Evolutionary conservation across 495 filamentous ascomycete genomes (phyloP).

Genomic region (Aspergillus steynii): DNA sequence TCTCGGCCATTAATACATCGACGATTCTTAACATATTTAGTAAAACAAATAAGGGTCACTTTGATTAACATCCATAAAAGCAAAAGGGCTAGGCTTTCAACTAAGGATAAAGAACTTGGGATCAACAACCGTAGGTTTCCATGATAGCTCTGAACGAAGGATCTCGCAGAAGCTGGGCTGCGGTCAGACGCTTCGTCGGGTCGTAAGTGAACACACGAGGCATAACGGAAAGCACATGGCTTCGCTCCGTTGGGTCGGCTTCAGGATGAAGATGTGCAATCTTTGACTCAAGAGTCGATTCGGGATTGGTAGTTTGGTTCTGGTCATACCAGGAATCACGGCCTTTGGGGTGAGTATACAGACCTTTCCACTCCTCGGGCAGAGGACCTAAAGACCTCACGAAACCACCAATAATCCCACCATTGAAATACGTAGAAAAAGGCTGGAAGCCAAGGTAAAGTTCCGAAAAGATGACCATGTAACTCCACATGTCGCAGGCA

Average conservation of each 20-base stretch:
- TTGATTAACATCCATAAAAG: too few relatives aligned
- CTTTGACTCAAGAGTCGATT: slow-evolving; percentile 16
- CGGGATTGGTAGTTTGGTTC: slow-evolving; percentile 4
- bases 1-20: too few relatives aligned
- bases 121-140: slow-evolving; percentile 25
- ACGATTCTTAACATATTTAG: too few relatives aligned
- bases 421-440: slow-evolving; percentile 2
- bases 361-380: slow-evolving; percentile 19
- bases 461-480: slow-evolving; percentile 29
- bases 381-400: slow-evolving; percentile 20
- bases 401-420: slow-evolving; percentile 13
- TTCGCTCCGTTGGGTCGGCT: slow-evolving; percentile 21
- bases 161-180: slow-evolving; percentile 26
- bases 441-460: slow-evolving; percentile 24
- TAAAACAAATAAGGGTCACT: too few relatives aligned
- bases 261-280: slow-evolving; percentile 23
- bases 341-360: slow-evolving; percentile 10
- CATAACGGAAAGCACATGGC: slow-evolving; percentile 26
- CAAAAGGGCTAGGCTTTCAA: too few relatives aligned
- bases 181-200: slow-evolving; percentile 25
- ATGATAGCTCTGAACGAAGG: slow-evolving; percentile 28
- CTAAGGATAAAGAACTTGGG: too few relatives aligned
- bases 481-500: slow-evolving; percentile 40
- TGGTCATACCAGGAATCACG: slow-evolving; percentile 29
- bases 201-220: slow-evolving; percentile 23